phyloP scores from a whole-genome alignment of 1,139 yeast species.

The Yamadazyma triangularis region DNA sequence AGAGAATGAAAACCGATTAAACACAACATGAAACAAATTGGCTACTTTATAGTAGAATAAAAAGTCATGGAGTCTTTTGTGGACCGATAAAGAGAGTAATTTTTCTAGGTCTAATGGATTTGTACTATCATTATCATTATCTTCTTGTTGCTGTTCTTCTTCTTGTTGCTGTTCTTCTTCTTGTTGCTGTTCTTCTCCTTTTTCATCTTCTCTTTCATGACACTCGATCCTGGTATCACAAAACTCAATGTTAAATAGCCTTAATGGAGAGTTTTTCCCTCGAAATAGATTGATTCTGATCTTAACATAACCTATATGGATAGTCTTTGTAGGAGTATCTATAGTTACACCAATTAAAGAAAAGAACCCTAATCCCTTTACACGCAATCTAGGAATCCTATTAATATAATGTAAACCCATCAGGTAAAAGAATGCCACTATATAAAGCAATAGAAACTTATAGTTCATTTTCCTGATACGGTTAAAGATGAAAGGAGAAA shows the following conservation, averaged over 20 bases:
- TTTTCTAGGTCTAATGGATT: slow-evolving; percentile 8
- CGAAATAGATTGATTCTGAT: slow-evolving; percentile 24
- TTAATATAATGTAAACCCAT: too few relatives aligned
- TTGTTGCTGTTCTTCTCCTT: not conserved
- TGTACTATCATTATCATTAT: not conserved
- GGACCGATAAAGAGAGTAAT: slow-evolving; percentile 7
- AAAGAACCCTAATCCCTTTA: slow-evolving; percentile 37
- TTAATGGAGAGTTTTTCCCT: slow-evolving; percentile 24
- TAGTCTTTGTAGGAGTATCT: slow-evolving; percentile 11
- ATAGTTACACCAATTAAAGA: slow-evolving; percentile 27
- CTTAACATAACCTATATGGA: slow-evolving; percentile 19
- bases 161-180: too few relatives aligned
- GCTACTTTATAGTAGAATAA: slow-evolving; percentile 18
- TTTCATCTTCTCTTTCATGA: slow-evolving; percentile 1
- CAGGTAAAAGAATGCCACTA: too few relatives aligned
- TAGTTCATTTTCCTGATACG: too few relatives aligned
- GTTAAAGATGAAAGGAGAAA: too few relatives aligned
- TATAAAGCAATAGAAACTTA: too few relatives aligned
- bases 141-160: not conserved
- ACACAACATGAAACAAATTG: slow-evolving; percentile 29
- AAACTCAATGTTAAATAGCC: slow-evolving; percentile 28
- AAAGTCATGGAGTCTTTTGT: slow-evolving; percentile 14
- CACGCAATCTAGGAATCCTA: slow-evolving; percentile 27
- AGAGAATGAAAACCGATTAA: slow-evolving; percentile 20
- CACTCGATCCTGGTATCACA: slow-evolving; percentile 20